A percentile compares a stretch with the other conserved stretches of the same genome.
phyloP scores from a whole-genome alignment of 2,329 filamentous ascomycete species.

The Trichoderma koningii region DNA sequence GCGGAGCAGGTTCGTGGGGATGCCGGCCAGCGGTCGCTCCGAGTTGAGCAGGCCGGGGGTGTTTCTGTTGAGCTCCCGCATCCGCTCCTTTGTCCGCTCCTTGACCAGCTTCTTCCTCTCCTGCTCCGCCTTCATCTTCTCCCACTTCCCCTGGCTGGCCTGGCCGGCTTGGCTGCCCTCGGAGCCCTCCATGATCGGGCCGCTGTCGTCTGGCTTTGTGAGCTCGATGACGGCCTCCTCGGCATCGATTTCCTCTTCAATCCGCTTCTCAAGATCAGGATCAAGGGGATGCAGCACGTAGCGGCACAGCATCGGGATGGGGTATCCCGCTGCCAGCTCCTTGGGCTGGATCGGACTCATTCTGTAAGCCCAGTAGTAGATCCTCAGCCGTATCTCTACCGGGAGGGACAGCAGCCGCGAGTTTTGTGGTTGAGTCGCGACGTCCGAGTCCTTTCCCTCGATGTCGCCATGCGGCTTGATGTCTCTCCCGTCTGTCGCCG shows the following conservation, averaged over 20 bases:
- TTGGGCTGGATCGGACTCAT: slow-evolving; percentile 43
- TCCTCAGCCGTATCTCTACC: slow-evolving; percentile 49
- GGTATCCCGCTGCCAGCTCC: slow-evolving; percentile 46
- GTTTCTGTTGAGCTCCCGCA: slow-evolving; percentile 8
- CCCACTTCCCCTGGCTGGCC: neutral
- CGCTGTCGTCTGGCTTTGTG: neutral
- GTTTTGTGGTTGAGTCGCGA: neutral
- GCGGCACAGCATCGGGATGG: slow-evolving; percentile 38
- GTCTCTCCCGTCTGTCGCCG: neutral
- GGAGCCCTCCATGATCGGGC: neutral
- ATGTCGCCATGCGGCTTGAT: neutral
- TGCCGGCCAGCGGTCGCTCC: slow-evolving; percentile 41
- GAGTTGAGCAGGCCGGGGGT: slow-evolving; percentile 36
- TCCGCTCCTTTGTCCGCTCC: neutral
- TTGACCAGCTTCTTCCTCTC: neutral
- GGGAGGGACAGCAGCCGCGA: slow-evolving; percentile 42
- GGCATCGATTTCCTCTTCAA: slow-evolving; percentile 1
- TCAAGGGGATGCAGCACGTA: slow-evolving; percentile 37
- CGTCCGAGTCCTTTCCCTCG: neutral
- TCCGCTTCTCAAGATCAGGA: slow-evolving; percentile 21
- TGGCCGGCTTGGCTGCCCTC: neutral
- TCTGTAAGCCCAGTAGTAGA: slow-evolving; percentile 48
- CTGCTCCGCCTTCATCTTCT: slow-evolving; percentile 15
- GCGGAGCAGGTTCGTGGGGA: slow-evolving; percentile 46
- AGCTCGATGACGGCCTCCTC: neutral